Evolutionary conservation across 1,284 basidiomycete genomes (phyloP), one percentile per base, ranked within the genome.

Genomic region (Meira nashicola): DNA sequence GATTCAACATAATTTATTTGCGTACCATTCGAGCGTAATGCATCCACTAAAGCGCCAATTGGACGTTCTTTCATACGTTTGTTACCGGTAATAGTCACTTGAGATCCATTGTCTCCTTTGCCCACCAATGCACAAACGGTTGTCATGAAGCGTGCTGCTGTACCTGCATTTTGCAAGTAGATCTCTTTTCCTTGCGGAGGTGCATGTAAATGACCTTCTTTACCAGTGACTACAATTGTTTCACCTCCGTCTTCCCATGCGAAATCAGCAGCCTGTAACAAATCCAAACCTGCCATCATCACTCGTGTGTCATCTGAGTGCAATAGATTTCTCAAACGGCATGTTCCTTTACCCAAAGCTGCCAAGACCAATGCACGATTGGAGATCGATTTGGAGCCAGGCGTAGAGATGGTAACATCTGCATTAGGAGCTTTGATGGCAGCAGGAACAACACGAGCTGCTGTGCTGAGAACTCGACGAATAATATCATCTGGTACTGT

Each of bases 261-360:
- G 77, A 90, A 91, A 43, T 82, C 85, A 23, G 94, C 94, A 50
- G 92, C 94, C 86, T 91, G 68, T 9, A 66, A 58, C 40, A 67
- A 52, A 63, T 91, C 87, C 63, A 98, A 86, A 59, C 92, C 90
- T 50, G 86, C 83, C 92, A 98, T 97, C 95, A 99, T 98, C 59
- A 99, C 94, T 70, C 92, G 91, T 0, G 94, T 99, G 79, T 99
- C 94, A 74, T 98, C 94, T 9, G 92, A 97, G 78, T 97, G 93
- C 44, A 98, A 83, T 15, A 97, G 82, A 76, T 97, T 97, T 79
- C 84, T 88, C 53, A 99, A 82, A 59, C 87, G 84, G 80, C 92
- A 95, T 0, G 88, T 92, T 12, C 94, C 94, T 48, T 84, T 85
- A 0, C 86, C 90, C 14, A 99, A 85, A 0, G 95, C 92, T 8